phyloP scores from a whole-genome alignment of 2,329 filamentous ascomycete species.

The Zymoseptoria ardabiliae region DNA sequence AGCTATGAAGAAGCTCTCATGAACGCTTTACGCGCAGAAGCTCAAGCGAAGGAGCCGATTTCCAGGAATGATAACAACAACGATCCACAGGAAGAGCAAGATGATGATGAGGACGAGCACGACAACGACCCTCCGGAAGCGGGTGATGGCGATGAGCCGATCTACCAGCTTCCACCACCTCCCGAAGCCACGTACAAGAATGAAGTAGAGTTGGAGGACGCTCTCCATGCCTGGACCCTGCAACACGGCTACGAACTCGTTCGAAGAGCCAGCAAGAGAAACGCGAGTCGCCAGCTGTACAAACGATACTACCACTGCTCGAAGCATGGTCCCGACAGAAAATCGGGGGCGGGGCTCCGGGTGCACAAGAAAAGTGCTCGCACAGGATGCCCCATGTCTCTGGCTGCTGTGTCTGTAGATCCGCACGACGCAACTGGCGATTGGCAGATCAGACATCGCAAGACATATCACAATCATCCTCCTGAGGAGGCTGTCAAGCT shows the following conservation, averaged over 20 bases:
- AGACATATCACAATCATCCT: constrained; percentile 29
- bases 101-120: constrained; percentile 21
- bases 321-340: constrained; percentile 23
- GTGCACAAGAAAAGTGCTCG: constrained; percentile 25
- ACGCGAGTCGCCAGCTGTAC: constrained; percentile 26
- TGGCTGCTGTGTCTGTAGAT: constrained; percentile 26
- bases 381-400: constrained; percentile 28
- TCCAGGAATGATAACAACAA: constrained; percentile 4
- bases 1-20: constrained; percentile 21
- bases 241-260: constrained; percentile 31
- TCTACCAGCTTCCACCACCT: constrained; percentile 27
- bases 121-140: constrained; percentile 12
- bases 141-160: constrained; percentile 18
- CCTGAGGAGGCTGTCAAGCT: constrained; percentile 23
- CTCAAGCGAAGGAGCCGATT: constrained; percentile 3
- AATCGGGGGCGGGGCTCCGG: constrained; percentile 11
- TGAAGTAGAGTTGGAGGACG: constrained; percentile 24
- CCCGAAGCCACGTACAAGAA: constrained; percentile 24
- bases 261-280: constrained; percentile 28
- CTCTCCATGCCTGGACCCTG: constrained; percentile 27
- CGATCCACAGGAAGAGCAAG: constrained; percentile 12
- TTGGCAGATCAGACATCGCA: constrained; percentile 29
- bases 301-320: constrained; percentile 31
- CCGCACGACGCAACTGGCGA: constrained; percentile 24
- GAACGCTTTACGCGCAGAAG: constrained; percentile 18